A percentile compares a stretch with the other conserved stretches of the same genome.
Conservation (phyloP, 192 early-diverging fungal genomes). For the Phycomyces nitens region DNA sequence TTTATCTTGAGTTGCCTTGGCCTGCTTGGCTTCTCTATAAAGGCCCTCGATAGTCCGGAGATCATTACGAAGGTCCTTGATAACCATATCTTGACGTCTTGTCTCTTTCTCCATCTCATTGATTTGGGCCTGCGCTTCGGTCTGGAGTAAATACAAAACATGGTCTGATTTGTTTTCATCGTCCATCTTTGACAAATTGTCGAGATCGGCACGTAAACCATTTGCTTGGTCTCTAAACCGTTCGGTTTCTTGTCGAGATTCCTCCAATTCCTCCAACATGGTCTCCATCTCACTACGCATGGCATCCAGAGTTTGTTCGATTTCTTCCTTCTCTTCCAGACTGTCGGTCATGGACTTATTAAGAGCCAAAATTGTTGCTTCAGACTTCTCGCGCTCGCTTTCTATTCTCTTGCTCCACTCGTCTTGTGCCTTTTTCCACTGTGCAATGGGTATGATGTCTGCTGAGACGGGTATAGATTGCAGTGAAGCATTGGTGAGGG, state of each 20-base stretch:
- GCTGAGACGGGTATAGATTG: too few relatives aligned
- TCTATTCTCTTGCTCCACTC: neutral
- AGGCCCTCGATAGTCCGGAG: neutral
- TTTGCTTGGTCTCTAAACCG: neutral
- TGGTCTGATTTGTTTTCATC: neutral
- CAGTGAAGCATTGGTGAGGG: neutral
- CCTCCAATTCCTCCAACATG: constrained; percentile 14
- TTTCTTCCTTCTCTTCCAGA: constrained; percentile 7
- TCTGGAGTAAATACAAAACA: constrained; percentile 1
- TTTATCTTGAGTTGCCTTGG: neutral
- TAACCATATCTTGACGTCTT: neutral
- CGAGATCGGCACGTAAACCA: neutral
- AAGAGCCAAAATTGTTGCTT: neutral
- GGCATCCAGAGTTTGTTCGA: constrained; percentile 11
- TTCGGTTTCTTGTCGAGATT: neutral
- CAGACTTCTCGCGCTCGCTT: neutral
- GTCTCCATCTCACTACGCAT: constrained; percentile 13
- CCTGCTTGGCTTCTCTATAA: constrained; percentile 5
- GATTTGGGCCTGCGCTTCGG: neutral
- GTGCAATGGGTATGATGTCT: too few relatives aligned
- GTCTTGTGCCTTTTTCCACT: neutral
- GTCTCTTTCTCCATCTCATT: constrained; percentile 3
- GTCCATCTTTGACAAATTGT: neutral
- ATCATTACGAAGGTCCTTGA: constrained; percentile 2
- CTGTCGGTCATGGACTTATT: neutral